Base-by-base conservation (phyloP, 106 monocot genomes). In the Hemerocallis citrina region DNA sequence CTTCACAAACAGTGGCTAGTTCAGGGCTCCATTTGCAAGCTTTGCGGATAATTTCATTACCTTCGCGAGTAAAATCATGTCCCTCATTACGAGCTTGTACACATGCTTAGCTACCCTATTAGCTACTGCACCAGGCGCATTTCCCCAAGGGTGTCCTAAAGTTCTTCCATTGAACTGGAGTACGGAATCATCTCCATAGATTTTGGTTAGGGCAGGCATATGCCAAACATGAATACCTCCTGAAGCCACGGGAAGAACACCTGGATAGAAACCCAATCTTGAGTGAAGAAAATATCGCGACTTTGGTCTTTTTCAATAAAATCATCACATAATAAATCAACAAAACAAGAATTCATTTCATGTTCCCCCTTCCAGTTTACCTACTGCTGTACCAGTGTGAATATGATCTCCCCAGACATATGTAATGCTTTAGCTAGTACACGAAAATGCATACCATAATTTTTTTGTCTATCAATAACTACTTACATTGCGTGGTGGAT, bases 211-310 rank as follows among this genome's bases (percentile, higher is more conserved):
- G 21, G 64, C 49, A 64, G 20, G 64, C 48, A 64, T 64, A 64
- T 64, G 64, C 64, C 64, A 64, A 64, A 64, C 36, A 59, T 59
- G n/a, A n/a, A n/a, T n/a, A n/a, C n/a, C n/a, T 24, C 55, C 29
- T 7, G 55, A 55, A 55, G 55, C 55, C 55, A 55, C 30, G 55
- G 30, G 6, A 55, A 19, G 6, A 55, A 55, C 55, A 55, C 30
- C 6, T 12, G 30, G 30, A n/a, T n/a, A n/a, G n/a, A n/a, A n/a
- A n/a, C n/a, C n/a, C n/a, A n/a, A n/a, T n/a, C n/a, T n/a, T n/a
- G n/a, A n/a, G n/a, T n/a, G n/a, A n/a, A n/a, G n/a, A n/a, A n/a
- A n/a, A n/a, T n/a, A 4, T 4, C 20, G 20, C 4, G 13, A 4
- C 3, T 47, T 47, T 21, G 47, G 20, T 47, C 47, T 47, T 47